Percentiles rank a stretch among this genome's conserved stretches.
Conservation (phyloP, 164 flowering plant species). For the grape (Vitis vinifera) region ASM3070453v1 NC_081809.1:20047001-20047500, state of each 20-base stretch:
- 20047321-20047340: too few relatives aligned
- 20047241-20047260: too few relatives aligned
- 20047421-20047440: too few relatives aligned
- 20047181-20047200: background rate
- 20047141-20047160: slow-evolving; percentile 9
- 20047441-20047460: background rate
- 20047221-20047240: too few relatives aligned
- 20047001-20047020: slow-evolving; percentile 14
- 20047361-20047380: too few relatives aligned
- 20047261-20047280: too few relatives aligned
- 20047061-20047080: slow-evolving; percentile 40
- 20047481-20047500: background rate
- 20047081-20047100: slow-evolving; percentile 27
- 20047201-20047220: background rate
- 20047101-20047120: slow-evolving; percentile 18
- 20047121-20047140: slow-evolving; percentile 31
- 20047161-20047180: slow-evolving; percentile 1
- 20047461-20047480: background rate
- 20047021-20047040: slow-evolving; percentile 65
- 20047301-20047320: too few relatives aligned
- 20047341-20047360: too few relatives aligned
- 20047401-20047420: background rate
- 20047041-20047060: slow-evolving; percentile 69
- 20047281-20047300: too few relatives aligned
- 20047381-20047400: too few relatives aligned